Conservation (phyloP, 257 asterid genomes). For the Henckelia pumila region DNA sequence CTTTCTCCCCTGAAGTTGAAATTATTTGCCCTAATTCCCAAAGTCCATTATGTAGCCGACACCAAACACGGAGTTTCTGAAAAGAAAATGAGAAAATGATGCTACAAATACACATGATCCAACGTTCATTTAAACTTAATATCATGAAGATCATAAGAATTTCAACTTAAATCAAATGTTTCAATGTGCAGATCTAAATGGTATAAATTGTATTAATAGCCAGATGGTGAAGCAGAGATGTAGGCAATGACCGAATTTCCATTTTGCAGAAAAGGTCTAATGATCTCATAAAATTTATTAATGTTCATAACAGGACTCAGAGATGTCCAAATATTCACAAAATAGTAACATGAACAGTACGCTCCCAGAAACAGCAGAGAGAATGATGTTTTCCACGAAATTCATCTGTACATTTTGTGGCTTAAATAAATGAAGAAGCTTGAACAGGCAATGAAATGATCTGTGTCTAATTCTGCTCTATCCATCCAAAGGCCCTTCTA, state of each 20-base stretch:
- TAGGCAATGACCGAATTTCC: neutral
- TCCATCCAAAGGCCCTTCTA: conserved; percentile 10
- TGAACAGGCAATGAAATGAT: conserved; percentile 10
- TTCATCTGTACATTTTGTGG: conserved; percentile 11
- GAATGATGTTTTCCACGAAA: neutral
- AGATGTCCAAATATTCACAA: conserved; percentile 11
- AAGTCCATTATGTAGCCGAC: conserved; percentile 45
- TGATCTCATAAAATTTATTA: conserved; percentile 2
- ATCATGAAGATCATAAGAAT: conserved; percentile 13
- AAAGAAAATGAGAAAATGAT: conserved; percentile 21
- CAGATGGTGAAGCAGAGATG: neutral
- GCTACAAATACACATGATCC: neutral
- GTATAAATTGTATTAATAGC: neutral
- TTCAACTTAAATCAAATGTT: conserved; percentile 7
- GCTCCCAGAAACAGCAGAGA: conserved; percentile 3
- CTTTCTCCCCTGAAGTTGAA: conserved; percentile 73
- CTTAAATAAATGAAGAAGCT: conserved; percentile 20
- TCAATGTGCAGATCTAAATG: conserved; percentile 1
- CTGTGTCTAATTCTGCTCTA: conserved; percentile 2
- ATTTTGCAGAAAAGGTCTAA: conserved; percentile 8
- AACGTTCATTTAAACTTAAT: conserved; percentile 5
- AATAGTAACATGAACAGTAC: conserved; percentile 14
- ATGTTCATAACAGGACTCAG: neutral
- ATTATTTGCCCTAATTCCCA: conserved; percentile 80
- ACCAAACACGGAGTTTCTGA: conserved; percentile 85